phyloP scores from a whole-genome alignment of 2,329 filamentous ascomycete genomes.

The Exserohilum rostratum region DNA sequence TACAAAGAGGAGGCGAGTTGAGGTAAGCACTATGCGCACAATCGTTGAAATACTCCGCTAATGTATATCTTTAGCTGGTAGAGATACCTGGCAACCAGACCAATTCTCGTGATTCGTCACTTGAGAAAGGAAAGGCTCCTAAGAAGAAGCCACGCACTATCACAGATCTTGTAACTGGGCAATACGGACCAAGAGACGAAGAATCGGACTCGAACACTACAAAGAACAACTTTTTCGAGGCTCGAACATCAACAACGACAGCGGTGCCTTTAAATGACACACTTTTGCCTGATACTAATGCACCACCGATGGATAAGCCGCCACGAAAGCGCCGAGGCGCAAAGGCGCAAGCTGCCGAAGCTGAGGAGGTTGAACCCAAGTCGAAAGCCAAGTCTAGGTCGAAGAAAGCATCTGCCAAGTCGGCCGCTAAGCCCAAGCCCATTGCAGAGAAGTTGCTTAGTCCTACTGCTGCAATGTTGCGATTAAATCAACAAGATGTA shows the following conservation, averaged over 20 bases:
- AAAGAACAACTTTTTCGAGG: slow-evolving; percentile 35
- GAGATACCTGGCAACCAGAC: slow-evolving; percentile 34
- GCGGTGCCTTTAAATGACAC: slow-evolving; percentile 38
- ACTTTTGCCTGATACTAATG: slow-evolving; percentile 7
- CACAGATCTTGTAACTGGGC: slow-evolving; percentile 46
- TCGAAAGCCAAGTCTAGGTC: slow-evolving; percentile 28
- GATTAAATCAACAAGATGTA: slow-evolving; percentile 42
- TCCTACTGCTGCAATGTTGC: slow-evolving; percentile 37
- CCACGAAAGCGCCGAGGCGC: slow-evolving; percentile 29
- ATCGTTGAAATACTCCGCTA: background rate
- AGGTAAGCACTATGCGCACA: slow-evolving; percentile 22
- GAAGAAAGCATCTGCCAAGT: slow-evolving; percentile 34
- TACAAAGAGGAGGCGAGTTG: slow-evolving; percentile 39
- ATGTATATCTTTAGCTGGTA: slow-evolving; percentile 24
- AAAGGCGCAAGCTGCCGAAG: slow-evolving; percentile 12
- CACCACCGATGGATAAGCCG: slow-evolving; percentile 21
- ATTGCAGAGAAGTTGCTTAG: slow-evolving; percentile 47
- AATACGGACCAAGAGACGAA: slow-evolving; percentile 33
- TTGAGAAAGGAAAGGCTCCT: slow-evolving; percentile 42
- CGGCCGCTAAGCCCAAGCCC: slow-evolving; percentile 33
- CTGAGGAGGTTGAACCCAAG: slow-evolving; percentile 11
- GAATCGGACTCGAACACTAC: slow-evolving; percentile 6
- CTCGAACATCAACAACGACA: slow-evolving; percentile 23
- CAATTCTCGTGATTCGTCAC: slow-evolving; percentile 29
- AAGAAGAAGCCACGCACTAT: slow-evolving; percentile 50